Evolutionary conservation across 1,284 basidiomycete species (phyloP).

Genomic region (Somion occarium): DNA sequence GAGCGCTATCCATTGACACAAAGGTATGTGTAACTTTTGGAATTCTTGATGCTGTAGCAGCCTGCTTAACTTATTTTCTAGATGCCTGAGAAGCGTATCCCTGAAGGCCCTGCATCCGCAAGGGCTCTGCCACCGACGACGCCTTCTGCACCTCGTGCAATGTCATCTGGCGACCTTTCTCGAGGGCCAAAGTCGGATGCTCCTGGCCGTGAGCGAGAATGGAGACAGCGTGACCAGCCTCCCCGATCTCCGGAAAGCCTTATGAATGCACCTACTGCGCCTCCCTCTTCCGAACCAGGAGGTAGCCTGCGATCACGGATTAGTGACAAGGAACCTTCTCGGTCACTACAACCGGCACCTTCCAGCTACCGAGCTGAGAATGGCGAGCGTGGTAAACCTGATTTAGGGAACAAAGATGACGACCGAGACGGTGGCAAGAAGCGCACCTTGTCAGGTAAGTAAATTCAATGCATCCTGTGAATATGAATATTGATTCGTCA

Average conservation of each 20-base stretch:
- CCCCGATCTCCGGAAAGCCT: conserved; percentile 11
- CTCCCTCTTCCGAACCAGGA: conserved; percentile 7
- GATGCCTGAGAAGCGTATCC: conserved; percentile 51
- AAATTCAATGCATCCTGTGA: not conserved
- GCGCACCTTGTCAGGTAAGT: conserved; percentile 61
- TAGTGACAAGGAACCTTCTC: conserved; percentile 49
- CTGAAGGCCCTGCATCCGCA: conserved; percentile 39
- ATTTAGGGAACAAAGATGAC: conserved; percentile 37
- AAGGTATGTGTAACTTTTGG: conserved; percentile 41
- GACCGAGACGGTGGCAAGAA: conserved; percentile 61
- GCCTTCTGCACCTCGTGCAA: conserved; percentile 70
- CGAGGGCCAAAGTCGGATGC: conserved; percentile 18
- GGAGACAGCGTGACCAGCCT: conserved; percentile 20
- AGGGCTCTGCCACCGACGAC: conserved; percentile 52
- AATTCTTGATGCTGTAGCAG: not conserved
- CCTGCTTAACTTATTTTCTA: conserved; percentile 17
- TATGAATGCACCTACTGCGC: conserved; percentile 9
- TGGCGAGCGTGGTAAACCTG: conserved; percentile 12
- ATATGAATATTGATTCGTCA: not conserved
- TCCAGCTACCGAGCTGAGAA: conserved; percentile 37
- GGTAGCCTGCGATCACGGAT: conserved; percentile 66
- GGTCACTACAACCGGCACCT: conserved; percentile 34
- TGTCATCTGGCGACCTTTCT: conserved; percentile 34
- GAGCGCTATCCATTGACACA: conserved; percentile 42
- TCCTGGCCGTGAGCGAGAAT: conserved; percentile 23